Conservation (phyloP, 164 flowering plant species). For the Chloranthus sessilifolius region DNA sequence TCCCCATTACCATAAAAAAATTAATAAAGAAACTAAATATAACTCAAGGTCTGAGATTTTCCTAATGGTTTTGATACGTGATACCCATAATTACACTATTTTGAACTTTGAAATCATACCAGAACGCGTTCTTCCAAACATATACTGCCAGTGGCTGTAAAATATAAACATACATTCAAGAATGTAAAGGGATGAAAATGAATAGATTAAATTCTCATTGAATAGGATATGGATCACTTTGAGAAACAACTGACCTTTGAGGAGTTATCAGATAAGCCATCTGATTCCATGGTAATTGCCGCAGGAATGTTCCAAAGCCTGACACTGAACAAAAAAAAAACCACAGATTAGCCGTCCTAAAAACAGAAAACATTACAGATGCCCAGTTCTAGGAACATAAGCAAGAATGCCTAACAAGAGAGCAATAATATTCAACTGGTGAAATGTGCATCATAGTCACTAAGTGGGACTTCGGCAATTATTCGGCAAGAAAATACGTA, state of each 20-base stretch:
- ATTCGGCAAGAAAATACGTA: no score
- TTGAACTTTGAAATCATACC: conserved; percentile 36
- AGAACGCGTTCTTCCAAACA: conserved; percentile 76
- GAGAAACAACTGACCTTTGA: conserved; percentile 38
- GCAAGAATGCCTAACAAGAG: background rate
- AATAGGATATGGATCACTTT: background rate
- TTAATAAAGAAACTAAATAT: no score
- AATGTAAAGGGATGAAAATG: background rate
- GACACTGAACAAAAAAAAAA: conserved; percentile 49
- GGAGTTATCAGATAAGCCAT: conserved; percentile 32
- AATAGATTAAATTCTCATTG: background rate
- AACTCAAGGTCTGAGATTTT: background rate
- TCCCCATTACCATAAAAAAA: background rate
- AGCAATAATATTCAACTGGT: background rate
- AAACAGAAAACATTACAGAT: background rate
- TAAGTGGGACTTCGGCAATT: no score
- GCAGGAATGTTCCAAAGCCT: conserved; percentile 85
- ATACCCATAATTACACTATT: background rate
- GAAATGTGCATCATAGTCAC: no score
- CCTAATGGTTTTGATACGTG: background rate
- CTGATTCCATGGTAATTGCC: conserved; percentile 33
- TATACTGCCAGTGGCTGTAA: conserved; percentile 70
- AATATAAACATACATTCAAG: conserved; percentile 9
- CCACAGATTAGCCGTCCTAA: no score
- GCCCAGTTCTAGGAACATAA: background rate